Conservation (phyloP, 495 filamentous ascomycete genomes). For the Bombardia bombarda region DNA sequence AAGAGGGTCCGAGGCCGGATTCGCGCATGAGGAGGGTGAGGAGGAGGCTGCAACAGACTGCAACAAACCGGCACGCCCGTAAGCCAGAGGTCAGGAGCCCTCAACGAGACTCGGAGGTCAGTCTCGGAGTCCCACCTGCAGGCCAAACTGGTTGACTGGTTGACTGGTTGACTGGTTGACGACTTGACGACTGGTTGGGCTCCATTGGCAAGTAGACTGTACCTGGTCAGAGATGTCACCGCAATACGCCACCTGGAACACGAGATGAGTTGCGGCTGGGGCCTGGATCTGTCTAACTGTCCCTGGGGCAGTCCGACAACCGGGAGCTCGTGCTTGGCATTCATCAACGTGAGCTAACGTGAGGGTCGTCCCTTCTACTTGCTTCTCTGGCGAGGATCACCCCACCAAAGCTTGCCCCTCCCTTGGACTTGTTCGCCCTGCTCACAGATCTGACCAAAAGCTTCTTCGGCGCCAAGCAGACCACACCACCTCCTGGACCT, state of each 20-base stretch:
- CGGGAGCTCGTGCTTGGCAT: conserved; percentile 7
- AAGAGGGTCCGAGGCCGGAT: no score
- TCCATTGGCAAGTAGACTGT: background rate
- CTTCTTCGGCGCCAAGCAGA: conserved; percentile 5
- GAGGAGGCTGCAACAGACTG: no score
- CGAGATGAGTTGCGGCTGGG: no score
- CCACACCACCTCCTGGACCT: background rate
- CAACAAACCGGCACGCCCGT: no score
- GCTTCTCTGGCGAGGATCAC: conserved; percentile 11
- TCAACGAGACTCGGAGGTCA: no score
- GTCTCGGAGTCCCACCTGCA: no score
- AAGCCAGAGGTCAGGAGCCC: no score
- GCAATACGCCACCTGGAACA: no score
- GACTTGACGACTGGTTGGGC: background rate
- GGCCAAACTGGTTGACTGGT: no score
- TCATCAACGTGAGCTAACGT: conserved; percentile 18
- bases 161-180: no score
- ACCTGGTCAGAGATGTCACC: no score
- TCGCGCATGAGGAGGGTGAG: no score
- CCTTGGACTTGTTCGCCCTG: conserved; percentile 8
- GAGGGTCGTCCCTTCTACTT: conserved; percentile 10
- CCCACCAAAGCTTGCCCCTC: conserved; percentile 27
- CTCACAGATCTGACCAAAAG: conserved; percentile 12
- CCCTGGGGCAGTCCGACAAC: background rate
- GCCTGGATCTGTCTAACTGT: background rate